These are phyloP conservation scores for Alternaria triticimaculans DNA, from an alignment of 2,329 filamentous ascomycete genomes.

Conservation along the genomic window DNA sequence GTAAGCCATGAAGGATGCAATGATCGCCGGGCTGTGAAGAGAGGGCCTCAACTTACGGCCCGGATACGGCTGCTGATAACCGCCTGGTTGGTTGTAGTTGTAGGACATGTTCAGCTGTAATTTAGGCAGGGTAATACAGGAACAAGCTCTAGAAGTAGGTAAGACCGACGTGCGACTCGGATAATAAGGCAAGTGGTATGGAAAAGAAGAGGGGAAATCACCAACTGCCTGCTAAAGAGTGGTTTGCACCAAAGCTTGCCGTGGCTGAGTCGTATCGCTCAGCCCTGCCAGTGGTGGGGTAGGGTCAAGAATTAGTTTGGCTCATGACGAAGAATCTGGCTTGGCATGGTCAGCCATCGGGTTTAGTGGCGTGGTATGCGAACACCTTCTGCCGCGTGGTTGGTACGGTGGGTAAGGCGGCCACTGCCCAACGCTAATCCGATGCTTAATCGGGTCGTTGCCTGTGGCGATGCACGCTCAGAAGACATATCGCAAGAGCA, in stretches of 20 bases:
- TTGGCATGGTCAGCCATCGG: slow-evolving; percentile 5
- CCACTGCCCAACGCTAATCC: background rate
- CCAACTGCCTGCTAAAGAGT: background rate
- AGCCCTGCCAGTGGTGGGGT: slow-evolving; percentile 9
- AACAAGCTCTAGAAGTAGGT: background rate
- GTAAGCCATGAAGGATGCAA: slow-evolving; percentile 8
- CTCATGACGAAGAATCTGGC: slow-evolving; percentile 6
- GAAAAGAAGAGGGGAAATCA: background rate
- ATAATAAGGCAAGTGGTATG: background rate
- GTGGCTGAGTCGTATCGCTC: slow-evolving; percentile 11
- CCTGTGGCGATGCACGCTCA: slow-evolving; percentile 7
- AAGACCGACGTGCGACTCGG: background rate
- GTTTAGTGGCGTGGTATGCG: background rate
- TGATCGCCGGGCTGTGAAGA: slow-evolving; percentile 14
- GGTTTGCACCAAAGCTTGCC: background rate
- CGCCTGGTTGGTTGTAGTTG: slow-evolving; percentile 37
- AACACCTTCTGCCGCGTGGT: slow-evolving; percentile 3
- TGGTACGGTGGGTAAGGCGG: slow-evolving; percentile 2
- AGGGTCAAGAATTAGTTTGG: background rate
- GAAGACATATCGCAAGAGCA: background rate
- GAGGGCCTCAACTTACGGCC: slow-evolving; percentile 35
- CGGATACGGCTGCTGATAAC: slow-evolving; percentile 38
- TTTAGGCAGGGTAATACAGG: background rate
- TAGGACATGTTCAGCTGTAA: slow-evolving; percentile 27
- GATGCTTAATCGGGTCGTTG: background rate